Base-by-base conservation (phyloP, 1,284 basidiomycete species). In the Ustilago xerochloae region DNA sequence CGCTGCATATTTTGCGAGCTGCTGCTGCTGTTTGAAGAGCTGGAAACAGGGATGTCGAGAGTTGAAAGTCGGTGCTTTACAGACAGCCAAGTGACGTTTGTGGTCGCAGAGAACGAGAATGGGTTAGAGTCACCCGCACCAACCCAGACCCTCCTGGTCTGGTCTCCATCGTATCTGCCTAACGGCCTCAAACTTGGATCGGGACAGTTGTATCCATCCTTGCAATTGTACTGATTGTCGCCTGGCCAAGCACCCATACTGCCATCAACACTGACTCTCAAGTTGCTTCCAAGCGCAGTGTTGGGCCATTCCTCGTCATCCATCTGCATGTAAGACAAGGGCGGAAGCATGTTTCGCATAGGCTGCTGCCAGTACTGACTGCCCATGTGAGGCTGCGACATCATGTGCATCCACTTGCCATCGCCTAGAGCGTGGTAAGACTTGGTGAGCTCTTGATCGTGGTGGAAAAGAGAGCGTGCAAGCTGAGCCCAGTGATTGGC, bases 301-400 rank as follows among this genome's bases (percentile, higher is more conserved):
- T 66, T 52, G 0, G 64, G 53, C 64, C 64, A 66, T 3, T 30
- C 20, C 18, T 60, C 33, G n/a, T 47, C 35, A 12, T 50, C 58
- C 7, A 61, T 43, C 8, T 57, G 22, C 3, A 66, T 48, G 35
- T 56, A 54, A 1, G 28, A 3, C 0, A 66, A 43, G 1, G 57
- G 51, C 4, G 52, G 52, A 2, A 66, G 41, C 64, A 53, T 57
- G 48, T 66, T 57, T 9, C 64, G 57, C 64, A 66, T 61, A 1
- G 64, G 64, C 15, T 66, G 64, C 36, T 66, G 64, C 64, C 64
- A 66, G 53, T 61, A 66, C 22, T 66, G 64, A n/a, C 58, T 61
- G 1, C 64, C 64, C 24, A 66, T 66, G 48, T 66, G 64, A 3
- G 64, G 64, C 16, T 66, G 64, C 12, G 48, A 47, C 64, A 66